Evolutionary conservation across 2,329 filamentous ascomycete genomes (phyloP).

Genomic region (Colletotrichum higginsianum): DNA sequence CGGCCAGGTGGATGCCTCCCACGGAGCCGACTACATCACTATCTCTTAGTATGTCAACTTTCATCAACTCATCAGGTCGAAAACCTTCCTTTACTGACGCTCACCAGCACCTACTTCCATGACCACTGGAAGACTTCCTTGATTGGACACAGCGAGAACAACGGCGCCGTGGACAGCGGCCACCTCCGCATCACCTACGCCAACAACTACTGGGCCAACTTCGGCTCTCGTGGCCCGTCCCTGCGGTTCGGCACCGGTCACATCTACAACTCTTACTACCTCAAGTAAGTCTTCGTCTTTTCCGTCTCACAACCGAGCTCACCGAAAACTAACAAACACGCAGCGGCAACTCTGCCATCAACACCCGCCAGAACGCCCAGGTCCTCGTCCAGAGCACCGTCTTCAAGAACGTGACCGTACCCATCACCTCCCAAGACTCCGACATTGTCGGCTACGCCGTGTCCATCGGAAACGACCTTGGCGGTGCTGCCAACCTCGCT

Average conservation of each 20-base stretch:
- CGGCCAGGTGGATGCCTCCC: constrained; percentile 60
- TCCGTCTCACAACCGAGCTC: no score
- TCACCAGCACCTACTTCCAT: constrained; percentile 55
- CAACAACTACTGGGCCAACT: constrained; percentile 73
- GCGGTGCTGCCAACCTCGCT: constrained; percentile 30
- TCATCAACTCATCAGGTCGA: background rate
- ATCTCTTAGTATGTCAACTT: constrained; percentile 49
- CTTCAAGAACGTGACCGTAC: constrained; percentile 47
- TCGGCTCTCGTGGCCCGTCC: constrained; percentile 72
- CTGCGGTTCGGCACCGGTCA: constrained; percentile 75
- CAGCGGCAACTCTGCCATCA: constrained; percentile 62
- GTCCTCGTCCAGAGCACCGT: constrained; percentile 67
- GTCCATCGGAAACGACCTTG: constrained; percentile 36
- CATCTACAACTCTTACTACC: constrained; percentile 60
- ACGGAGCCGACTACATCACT: constrained; percentile 60
- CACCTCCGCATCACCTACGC: constrained; percentile 71
- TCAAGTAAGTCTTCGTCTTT: constrained; percentile 32
- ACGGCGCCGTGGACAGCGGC: constrained; percentile 70
- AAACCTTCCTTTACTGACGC: background rate
- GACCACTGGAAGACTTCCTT: constrained; percentile 74
- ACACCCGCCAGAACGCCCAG: constrained; percentile 67
- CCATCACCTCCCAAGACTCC: constrained; percentile 50
- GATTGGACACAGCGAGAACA: constrained; percentile 73
- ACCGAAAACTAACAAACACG: background rate
- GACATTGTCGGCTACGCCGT: constrained; percentile 35